Base-by-base conservation (phyloP, 2,329 filamentous ascomycete genomes). In the Pseudogymnoascus sp. region DNA sequence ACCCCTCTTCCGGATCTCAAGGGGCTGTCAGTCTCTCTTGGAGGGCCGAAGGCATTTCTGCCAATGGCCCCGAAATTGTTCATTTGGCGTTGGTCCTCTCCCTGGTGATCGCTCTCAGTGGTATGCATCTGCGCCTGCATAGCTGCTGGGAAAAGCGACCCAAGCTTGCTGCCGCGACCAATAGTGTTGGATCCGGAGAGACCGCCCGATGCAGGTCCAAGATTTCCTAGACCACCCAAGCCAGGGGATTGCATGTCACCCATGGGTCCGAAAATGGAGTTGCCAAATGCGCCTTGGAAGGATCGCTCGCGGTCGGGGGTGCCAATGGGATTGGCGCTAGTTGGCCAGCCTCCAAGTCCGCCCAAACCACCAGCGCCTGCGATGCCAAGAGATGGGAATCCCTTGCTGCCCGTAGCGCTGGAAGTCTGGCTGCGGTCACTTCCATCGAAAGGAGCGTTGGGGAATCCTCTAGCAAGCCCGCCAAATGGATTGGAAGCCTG, bases 401-500 rank as follows among this genome's bases (percentile, higher is more conserved):
- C 86, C 68, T 91, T 89, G 44, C 77, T 76, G 26, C 89, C 85
- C 10, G 90, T 89, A 15, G 88, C 89, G 70, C 92, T 96, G 0
- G 92, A 96, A 0, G 90, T 96, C 73, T 96, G 92, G 72, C 92
- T 97, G 17, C 93, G 87, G 71, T 97, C 93, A 67, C 92, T 90
- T 4, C 87, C 88, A 59, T 90, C 86, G 59, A 73, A 71, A 9
- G 66, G 62, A 3, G 65, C 64, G 62, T 63, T 67, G 73, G 71
- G 66, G 74, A 80, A 86, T 15, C 80, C 79, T 64, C 79, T 81
- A 65, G 74, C 77, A 66, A 83, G 70, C 1, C 77, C 77, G 60
- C 82, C 82, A 69, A 89, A 89, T 11, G 77, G 70, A 66, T 77
- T 72, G 66, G 74, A 64, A 68, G 76, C 66, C 71, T 82, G 76